Base-by-base conservation (phyloP, 169 alveolate genomes). In the Theileria sp. region DNA sequence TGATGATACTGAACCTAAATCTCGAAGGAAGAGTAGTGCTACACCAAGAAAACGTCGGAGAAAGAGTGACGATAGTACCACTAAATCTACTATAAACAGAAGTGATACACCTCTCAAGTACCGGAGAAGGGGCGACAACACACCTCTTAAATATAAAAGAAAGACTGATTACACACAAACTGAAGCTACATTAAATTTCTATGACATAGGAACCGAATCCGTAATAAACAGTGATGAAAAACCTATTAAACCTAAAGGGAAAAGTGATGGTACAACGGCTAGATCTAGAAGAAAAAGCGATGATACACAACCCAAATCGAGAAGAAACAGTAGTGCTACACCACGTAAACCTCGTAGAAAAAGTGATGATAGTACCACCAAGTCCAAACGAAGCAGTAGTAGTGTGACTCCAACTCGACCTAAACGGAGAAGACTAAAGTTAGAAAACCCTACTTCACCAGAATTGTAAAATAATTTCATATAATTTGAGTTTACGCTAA, bases 401-500 rank as follows among this genome's bases (percentile, higher is more conserved):
- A 13, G 17, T 44, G 54, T 10, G 1, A n/a, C 79, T 36, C 54
- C 17, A 10, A 23, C 25, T 12, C 3, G 64, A 21, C 5, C 72
- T 84, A 10, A 58, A 19, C n/a, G 58, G 56, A 32, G 30, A 25
- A 21, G 51, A 26, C 81, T 36, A 50, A 54, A 62, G 74, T 38
- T 25, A 51, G 30, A 21, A 26, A 75, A 32, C 58, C 78, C 79
- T 17, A 65, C 50, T 62, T 26, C 49, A 30, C 69, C 34, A 1
- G 0, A 0, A 8, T 26, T 26, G 38, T 26, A 61, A 61, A 30
- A 3, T 30, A 61, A 61, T 30, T 36, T 32, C 56, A 28, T 51
- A 62, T 44, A 71, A 77, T 34, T 56, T 23, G 36, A 34, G 77
- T 68, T 34, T 44, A 85, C n/a, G 56, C 50, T 65, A 38, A 69